Evolutionary conservation across 73 alveolate genomes (phyloP).

Genomic region (Tetrahymena borealis): DNA sequence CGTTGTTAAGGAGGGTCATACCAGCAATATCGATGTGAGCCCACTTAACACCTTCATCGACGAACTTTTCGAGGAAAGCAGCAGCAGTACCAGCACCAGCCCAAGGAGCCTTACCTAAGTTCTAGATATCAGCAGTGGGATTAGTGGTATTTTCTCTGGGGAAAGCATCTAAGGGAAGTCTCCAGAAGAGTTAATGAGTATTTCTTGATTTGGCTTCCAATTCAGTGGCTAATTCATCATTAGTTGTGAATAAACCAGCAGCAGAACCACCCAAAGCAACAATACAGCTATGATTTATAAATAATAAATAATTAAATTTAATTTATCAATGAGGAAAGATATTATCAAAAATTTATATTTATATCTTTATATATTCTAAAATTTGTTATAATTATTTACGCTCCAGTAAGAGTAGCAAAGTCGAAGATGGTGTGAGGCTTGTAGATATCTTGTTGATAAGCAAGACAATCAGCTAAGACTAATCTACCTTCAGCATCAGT

Average conservation of each 20-base stretch:
- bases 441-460: slow-evolving; percentile 49
- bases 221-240: slow-evolving; percentile 42
- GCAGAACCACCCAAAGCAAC: slow-evolving; percentile 46
- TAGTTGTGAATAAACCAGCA: slow-evolving; percentile 62
- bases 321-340: not conserved
- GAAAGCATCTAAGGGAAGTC: slow-evolving; percentile 50
- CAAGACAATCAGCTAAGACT: slow-evolving; percentile 67
- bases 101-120: slow-evolving; percentile 22
- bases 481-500: slow-evolving; percentile 88
- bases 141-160: slow-evolving; percentile 53
- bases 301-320: too few relatives aligned
- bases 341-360: too few relatives aligned
- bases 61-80: slow-evolving; percentile 46
- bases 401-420: slow-evolving; percentile 75
- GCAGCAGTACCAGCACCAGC: slow-evolving; percentile 54
- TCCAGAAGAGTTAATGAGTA: slow-evolving; percentile 56
- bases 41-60: slow-evolving; percentile 50
- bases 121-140: slow-evolving; percentile 21
- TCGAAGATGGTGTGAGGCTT: slow-evolving; percentile 57
- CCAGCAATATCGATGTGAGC: not conserved
- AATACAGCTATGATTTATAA: not conserved
- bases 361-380: too few relatives aligned
- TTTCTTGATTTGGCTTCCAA: slow-evolving; percentile 40
- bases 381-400: slow-evolving; percentile 51
- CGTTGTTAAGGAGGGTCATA: not conserved